Evolutionary conservation across 2,329 filamentous ascomycete genomes (phyloP).

Genomic region (Onygena corvina): DNA sequence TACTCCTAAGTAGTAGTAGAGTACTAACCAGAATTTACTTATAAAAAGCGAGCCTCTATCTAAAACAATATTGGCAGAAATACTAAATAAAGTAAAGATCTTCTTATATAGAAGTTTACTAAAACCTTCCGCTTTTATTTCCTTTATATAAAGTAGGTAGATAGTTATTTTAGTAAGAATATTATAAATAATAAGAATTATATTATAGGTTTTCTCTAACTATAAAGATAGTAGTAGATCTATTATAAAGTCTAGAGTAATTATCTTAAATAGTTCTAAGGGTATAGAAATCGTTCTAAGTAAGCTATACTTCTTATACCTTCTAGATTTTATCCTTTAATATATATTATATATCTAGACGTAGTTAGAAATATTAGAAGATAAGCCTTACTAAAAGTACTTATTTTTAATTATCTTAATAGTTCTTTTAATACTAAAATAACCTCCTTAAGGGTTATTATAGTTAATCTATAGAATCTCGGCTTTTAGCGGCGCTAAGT

Average conservation of each 20-base stretch:
- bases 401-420: neutral
- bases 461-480: neutral
- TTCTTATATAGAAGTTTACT: neutral
- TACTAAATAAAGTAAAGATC: neutral
- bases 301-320: neutral
- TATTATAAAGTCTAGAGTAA: neutral
- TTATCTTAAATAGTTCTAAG: neutral
- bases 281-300: neutral
- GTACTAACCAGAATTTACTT: neutral
- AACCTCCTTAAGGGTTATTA: neutral
- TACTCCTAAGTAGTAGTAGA: neutral
- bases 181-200: neutral
- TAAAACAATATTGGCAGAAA: neutral
- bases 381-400: neutral
- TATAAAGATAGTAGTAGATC: neutral
- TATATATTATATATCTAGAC: neutral
- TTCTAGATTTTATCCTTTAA: neutral
- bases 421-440: neutral
- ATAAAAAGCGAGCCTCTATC: neutral
- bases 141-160: neutral
- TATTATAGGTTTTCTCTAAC: neutral
- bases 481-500: neutral
- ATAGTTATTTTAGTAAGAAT: neutral
- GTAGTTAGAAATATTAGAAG: neutral
- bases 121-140: neutral